Base-by-base conservation (phyloP, 345 rosid genomes). In the Populus tremula region DNA sequence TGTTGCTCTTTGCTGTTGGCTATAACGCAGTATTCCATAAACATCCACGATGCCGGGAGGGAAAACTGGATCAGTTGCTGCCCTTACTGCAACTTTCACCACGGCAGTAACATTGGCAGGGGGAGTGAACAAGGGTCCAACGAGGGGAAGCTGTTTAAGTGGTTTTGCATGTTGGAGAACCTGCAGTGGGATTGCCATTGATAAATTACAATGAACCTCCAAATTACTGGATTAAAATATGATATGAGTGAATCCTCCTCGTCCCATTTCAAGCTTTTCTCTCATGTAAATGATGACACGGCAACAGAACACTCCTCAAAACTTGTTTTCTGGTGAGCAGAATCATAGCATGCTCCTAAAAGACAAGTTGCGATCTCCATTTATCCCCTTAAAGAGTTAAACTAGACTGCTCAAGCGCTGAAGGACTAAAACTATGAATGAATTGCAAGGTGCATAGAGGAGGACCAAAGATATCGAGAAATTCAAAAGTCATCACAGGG, bases 1-100 rank as follows among this genome's bases (percentile, higher is more conserved):
- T 82, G 84, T 81, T 4, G 83, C 78, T 82, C 77, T 82, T 80
- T 82, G 89, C 1, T 33, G 36, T 70, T 81, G 89, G 79, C 77
- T 84, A 39, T 86, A 85, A 17, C 87, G 88, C 43, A 63, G 75
- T 20, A 87, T 89, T 73, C 87, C 89, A 1, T 87, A 79, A 56
- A 82, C 82, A 17, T 89, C 91, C 6, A 89, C 12, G 3, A 89
- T 78, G 54, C 91, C 92, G 0, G 92, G 89, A 63, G 92, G 92
- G 64, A 89, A 87, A 35, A 87, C 92, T 2, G 88, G 89, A 80
- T 87, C 92, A 0, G 84, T 89, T 45, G 92, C 90, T 2, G 87
- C 92, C 79, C 92, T 81, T 41, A 89, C 78, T 5, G 89, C 89
- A 66, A 87, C 89, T 78, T 85, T 87, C 18, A 88, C 88, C 56